phyloP scores from a whole-genome alignment of 805 yeast genomes.

The Danielia oregonensis region DNA sequence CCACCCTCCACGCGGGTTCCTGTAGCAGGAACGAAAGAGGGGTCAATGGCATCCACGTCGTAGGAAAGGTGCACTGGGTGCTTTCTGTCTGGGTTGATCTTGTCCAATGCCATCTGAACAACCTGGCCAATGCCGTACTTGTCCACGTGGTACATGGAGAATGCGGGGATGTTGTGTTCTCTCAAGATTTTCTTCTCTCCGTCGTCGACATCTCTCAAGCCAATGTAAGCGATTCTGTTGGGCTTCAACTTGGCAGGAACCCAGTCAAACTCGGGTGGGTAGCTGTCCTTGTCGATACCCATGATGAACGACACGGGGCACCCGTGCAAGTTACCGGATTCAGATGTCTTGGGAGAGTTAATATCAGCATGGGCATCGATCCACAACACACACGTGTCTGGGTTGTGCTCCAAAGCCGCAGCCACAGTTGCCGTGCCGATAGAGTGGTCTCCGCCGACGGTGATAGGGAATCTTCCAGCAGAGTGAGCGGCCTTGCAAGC shows the following conservation, averaged over 20 bases:
- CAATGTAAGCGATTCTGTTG: slow-evolving; percentile 82
- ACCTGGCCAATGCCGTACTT: slow-evolving; percentile 90
- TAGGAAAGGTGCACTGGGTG: slow-evolving; percentile 84
- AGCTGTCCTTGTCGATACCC: slow-evolving; percentile 67
- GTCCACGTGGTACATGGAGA: slow-evolving; percentile 94
- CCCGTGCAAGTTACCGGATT: slow-evolving; percentile 91
- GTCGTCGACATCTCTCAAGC: slow-evolving; percentile 86
- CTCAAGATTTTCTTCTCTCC: slow-evolving; percentile 76
- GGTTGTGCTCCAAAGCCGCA: slow-evolving; percentile 73
- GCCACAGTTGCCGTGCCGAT: slow-evolving; percentile 91
- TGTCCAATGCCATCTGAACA: slow-evolving; percentile 83
- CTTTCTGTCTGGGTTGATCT: slow-evolving; percentile 64
- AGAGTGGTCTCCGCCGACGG: slow-evolving; percentile 96
- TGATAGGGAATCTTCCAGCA: slow-evolving; percentile 61
- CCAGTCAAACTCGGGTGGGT: slow-evolving; percentile 81
- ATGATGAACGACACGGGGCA: slow-evolving; percentile 90
- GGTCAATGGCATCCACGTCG: slow-evolving; percentile 97
- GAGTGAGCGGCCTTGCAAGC: slow-evolving; percentile 51
- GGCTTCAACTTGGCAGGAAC: slow-evolving; percentile 65
- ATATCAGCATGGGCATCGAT: slow-evolving; percentile 98
- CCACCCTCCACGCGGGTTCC: slow-evolving; percentile 99
- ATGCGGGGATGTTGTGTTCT: slow-evolving; percentile 74
- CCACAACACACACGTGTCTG: slow-evolving; percentile 91
- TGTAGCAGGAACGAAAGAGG: slow-evolving; percentile 90
- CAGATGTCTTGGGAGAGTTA: slow-evolving; percentile 80